Conservation (phyloP, 805 yeast genomes). For the Candida tibetensis region DNA sequence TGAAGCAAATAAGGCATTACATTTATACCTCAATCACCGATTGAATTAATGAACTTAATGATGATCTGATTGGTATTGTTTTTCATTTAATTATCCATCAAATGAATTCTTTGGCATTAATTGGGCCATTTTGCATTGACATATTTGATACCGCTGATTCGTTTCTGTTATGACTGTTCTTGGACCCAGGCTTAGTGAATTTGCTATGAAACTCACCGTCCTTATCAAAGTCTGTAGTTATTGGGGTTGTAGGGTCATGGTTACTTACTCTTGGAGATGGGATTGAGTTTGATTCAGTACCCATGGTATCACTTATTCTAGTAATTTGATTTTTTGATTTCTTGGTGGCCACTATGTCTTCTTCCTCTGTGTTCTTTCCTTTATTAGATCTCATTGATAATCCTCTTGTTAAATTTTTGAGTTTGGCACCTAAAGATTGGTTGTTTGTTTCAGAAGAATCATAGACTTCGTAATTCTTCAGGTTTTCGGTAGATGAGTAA, state of each 20-base stretch:
- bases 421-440: conserved; percentile 32
- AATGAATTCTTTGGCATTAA: conserved; percentile 24
- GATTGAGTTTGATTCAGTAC: conserved; percentile 12
- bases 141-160: conserved; percentile 21
- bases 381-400: conserved; percentile 29
- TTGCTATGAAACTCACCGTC: conserved; percentile 7
- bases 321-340: conserved; percentile 6
- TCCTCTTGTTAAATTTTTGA: conserved; percentile 44
- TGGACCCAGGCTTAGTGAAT: neutral
- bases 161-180: conserved; percentile 20
- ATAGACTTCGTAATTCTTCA: conserved; percentile 7
- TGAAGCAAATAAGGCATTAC: neutral
- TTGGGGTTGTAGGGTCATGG: conserved; percentile 6
- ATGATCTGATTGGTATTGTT: too few species aligned
- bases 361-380: conserved; percentile 11
- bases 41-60: too few species aligned
- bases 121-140: conserved; percentile 21
- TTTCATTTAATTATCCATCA: too few species aligned
- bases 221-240: conserved; percentile 9
- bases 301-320: conserved; percentile 28
- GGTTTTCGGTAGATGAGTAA: conserved; percentile 5
- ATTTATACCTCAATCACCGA: too few species aligned
- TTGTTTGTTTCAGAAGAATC: conserved; percentile 5
- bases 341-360: neutral
- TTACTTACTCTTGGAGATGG: conserved; percentile 6